A percentile compares a stretch with the other conserved stretches of the same genome.
phyloP scores from a whole-genome alignment of 345 rosid species.

The Moricandia arvensis region DNA sequence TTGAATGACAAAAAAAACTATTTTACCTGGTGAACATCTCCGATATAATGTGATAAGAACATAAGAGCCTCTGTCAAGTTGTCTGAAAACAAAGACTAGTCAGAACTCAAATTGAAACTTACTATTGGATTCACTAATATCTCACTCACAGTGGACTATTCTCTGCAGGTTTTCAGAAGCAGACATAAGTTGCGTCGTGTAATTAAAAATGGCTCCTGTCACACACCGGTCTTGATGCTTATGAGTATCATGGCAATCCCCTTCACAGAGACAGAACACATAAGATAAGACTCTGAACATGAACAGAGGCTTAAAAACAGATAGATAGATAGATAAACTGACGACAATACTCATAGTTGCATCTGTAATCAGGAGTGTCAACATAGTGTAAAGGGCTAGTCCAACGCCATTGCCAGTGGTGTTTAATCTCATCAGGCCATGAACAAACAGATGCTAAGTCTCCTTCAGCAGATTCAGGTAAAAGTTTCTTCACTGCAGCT shows the following conservation, averaged over 20 bases:
- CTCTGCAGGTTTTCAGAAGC: slow-evolving; percentile 37
- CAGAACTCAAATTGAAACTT: slow-evolving; percentile 4
- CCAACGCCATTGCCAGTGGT: slow-evolving; percentile 61
- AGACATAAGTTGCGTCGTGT: slow-evolving; percentile 69
- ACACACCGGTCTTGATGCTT: slow-evolving; percentile 68
- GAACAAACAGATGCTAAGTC: slow-evolving; percentile 89
- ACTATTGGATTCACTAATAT: slow-evolving; percentile 1
- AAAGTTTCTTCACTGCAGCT: slow-evolving; percentile 64
- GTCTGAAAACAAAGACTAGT: slow-evolving; percentile 46
- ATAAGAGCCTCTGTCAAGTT: slow-evolving; percentile 88
- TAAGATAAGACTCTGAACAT: not conserved
- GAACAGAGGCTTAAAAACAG: not conserved
- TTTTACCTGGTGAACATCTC: slow-evolving; percentile 92
- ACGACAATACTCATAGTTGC: slow-evolving; percentile 84
- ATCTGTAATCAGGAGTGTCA: slow-evolving; percentile 89
- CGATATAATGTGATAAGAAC: slow-evolving; percentile 86
- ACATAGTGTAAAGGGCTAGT: slow-evolving; percentile 81
- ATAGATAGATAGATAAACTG: slow-evolving; percentile 26
- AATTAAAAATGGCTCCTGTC: slow-evolving; percentile 84
- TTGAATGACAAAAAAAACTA: not conserved
- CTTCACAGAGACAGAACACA: slow-evolving; percentile 41
- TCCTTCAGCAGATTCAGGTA: slow-evolving; percentile 78
- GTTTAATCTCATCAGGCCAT: slow-evolving; percentile 79
- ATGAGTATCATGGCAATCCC: slow-evolving; percentile 81
- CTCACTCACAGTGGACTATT: slow-evolving; percentile 50